A percentile compares a stretch with the other conserved stretches of the same genome.
Conservation (phyloP, 169 alveolate species). For the Eimeria falciformis region DNA sequence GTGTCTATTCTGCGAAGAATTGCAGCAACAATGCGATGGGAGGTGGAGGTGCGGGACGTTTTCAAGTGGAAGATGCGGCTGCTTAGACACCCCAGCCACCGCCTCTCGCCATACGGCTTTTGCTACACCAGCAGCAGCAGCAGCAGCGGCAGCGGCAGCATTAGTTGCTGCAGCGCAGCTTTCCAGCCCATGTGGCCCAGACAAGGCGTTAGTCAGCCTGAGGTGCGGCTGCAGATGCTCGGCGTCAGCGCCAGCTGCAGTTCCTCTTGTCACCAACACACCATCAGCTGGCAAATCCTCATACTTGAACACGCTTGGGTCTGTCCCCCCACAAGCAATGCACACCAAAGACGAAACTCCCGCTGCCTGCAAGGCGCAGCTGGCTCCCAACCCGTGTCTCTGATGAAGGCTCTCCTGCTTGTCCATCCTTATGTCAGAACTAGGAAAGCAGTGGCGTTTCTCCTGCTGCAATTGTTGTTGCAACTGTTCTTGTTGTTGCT, state of each 20-base stretch:
- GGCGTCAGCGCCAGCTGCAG: neutral
- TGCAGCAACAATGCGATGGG: neutral
- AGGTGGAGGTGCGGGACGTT: slow-evolving; percentile 63
- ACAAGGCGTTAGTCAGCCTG: slow-evolving; percentile 32
- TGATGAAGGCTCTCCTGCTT: neutral
- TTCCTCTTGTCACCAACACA: neutral
- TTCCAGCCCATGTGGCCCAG: slow-evolving; percentile 44
- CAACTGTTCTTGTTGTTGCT: slow-evolving; percentile 2
- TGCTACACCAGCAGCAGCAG: slow-evolving; percentile 67
- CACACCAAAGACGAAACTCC: slow-evolving; percentile 36
- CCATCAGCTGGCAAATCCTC: neutral
- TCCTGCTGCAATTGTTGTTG: slow-evolving; percentile 49
- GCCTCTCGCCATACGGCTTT: slow-evolving; percentile 59
- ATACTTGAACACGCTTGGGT: neutral
- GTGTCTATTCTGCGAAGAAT: neutral
- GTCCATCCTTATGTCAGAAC: neutral
- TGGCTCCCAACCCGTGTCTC: neutral
- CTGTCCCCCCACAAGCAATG: slow-evolving; percentile 50
- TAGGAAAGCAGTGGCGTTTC: slow-evolving; percentile 25
- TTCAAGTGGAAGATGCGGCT: slow-evolving; percentile 42
- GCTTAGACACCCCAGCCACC: neutral
- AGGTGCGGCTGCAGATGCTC: slow-evolving; percentile 51
- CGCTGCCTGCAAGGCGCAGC: slow-evolving; percentile 54
- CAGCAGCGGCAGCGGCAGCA: slow-evolving; percentile 71
- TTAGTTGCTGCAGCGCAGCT: slow-evolving; percentile 62